A percentile compares a stretch with the other conserved stretches of the same genome.
Conservation (phyloP, 805 yeast species). For the Candida coquimbonensis region DNA sequence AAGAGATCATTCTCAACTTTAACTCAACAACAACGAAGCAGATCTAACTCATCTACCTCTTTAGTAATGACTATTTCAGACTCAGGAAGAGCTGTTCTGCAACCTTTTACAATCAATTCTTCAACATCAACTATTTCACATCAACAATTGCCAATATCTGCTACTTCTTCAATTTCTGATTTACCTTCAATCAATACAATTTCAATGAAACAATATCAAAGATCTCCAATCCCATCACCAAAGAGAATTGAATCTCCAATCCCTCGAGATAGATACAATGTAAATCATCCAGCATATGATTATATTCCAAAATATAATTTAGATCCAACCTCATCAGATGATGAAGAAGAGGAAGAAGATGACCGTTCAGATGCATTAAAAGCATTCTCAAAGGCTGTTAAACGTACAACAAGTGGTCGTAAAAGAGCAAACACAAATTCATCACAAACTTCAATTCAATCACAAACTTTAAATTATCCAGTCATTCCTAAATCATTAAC, state of each 20-base stretch:
- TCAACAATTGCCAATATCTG: slow-evolving; percentile 12
- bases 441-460: slow-evolving; percentile 13
- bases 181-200: slow-evolving; percentile 12
- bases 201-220: slow-evolving; percentile 6
- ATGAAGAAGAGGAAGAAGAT: slow-evolving; percentile 9
- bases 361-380: slow-evolving; percentile 14
- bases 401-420: slow-evolving; percentile 10
- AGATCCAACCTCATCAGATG: slow-evolving; percentile 11
- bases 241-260: slow-evolving; percentile 17
- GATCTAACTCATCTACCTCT: slow-evolving; percentile 12
- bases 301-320: slow-evolving; percentile 6
- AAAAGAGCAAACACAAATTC: slow-evolving; percentile 22
- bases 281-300: not conserved
- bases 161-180: slow-evolving; percentile 21
- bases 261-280: slow-evolving; percentile 3
- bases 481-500: slow-evolving; percentile 5
- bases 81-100: slow-evolving; percentile 15
- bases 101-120: slow-evolving; percentile 4
- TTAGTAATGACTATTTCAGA: slow-evolving; percentile 16
- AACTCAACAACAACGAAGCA: slow-evolving; percentile 3
- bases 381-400: slow-evolving; percentile 21
- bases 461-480: slow-evolving; percentile 2
- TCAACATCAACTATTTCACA: not conserved
- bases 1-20: slow-evolving; percentile 11
- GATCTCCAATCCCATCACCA: slow-evolving; percentile 23